Base-by-base conservation (phyloP, 805 yeast genomes). In the Hanseniaspora lindneri region DNA sequence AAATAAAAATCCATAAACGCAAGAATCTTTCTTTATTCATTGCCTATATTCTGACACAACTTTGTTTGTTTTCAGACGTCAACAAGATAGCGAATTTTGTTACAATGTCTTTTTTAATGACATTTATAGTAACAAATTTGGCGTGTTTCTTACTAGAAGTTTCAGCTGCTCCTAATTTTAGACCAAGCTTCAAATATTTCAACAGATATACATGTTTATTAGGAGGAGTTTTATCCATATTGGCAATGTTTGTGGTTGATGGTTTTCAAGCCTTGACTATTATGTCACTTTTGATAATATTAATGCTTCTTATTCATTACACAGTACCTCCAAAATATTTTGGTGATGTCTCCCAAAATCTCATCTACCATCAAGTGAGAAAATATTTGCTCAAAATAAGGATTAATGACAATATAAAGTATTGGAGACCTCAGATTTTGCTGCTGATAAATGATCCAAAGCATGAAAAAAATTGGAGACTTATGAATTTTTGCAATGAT, bases 281-380 rank as follows among this genome's bases (percentile, higher is more conserved):
- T 23, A 74, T 87, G 24, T 65, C 80, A 10, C 75, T 80, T 48
- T 69, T 87, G 56, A 61, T 77, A 34, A 67, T 79, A 16, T 65
- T 92, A 37, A 83, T 92, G 55, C 59, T 86, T 39, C 62, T 83
- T 47, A 92, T 92, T 54, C 97, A 92, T 61, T 86, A 87, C 59
- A 73, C 77, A 44, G 83, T 95, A 10, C 96, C 96, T 1, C 96
- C 98, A 5, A 87, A 86, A 60, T 83, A 88, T 29, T 92, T 96
- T 88, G 99, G 99, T 30, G 99, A 92, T 64, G 96, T 92, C 21
- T 88, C 97, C 2, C 98, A 92, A 64, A 77, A 88, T 36, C 71
- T 92, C 52, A 89, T 92, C 43, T 92, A 92, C 62, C 98, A 92
- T 61, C 99, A 92, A 64, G 97, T 92, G 10, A 70, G 99, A 55